phyloP scores from a whole-genome alignment of 805 yeast species.

The Danielia oregonensis region DNA sequence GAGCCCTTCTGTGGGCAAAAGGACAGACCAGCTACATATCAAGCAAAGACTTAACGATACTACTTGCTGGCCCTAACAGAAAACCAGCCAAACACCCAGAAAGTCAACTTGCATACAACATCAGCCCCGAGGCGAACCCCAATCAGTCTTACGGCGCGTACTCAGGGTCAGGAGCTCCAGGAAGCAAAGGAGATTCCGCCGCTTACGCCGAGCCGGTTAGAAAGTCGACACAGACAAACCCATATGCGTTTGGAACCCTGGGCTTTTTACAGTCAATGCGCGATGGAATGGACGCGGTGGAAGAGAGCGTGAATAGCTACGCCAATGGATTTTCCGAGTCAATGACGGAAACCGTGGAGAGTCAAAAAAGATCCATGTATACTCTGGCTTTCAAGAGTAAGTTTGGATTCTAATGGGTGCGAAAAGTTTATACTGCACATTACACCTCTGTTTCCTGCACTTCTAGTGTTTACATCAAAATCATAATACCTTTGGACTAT shows the following conservation, averaged over 20 bases:
- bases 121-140: constrained; percentile 43
- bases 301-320: constrained; percentile 53
- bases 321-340: constrained; percentile 53
- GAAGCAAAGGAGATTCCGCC: constrained; percentile 1
- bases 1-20: constrained; percentile 81
- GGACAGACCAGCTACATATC: constrained; percentile 63
- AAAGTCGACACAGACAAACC: constrained; percentile 10
- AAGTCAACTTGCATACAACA: constrained; percentile 47
- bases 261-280: constrained; percentile 45
- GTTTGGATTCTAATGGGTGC: constrained; percentile 41
- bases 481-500: too few species aligned
- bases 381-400: constrained; percentile 50
- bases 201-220: constrained; percentile 46
- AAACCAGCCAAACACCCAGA: constrained; percentile 58
- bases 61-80: constrained; percentile 75
- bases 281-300: constrained; percentile 49
- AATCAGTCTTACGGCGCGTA: constrained; percentile 27
- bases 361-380: constrained; percentile 47
- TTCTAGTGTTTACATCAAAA: too few species aligned
- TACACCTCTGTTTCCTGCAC: too few species aligned
- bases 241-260: constrained; percentile 38
- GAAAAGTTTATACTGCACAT: too few species aligned
- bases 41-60: constrained; percentile 54
- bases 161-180: constrained; percentile 13
- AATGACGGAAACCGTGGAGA: constrained; percentile 49